Evolutionary conservation across 2,329 filamentous ascomycete genomes (phyloP).

Genomic region (Hysterium pulicare): DNA sequence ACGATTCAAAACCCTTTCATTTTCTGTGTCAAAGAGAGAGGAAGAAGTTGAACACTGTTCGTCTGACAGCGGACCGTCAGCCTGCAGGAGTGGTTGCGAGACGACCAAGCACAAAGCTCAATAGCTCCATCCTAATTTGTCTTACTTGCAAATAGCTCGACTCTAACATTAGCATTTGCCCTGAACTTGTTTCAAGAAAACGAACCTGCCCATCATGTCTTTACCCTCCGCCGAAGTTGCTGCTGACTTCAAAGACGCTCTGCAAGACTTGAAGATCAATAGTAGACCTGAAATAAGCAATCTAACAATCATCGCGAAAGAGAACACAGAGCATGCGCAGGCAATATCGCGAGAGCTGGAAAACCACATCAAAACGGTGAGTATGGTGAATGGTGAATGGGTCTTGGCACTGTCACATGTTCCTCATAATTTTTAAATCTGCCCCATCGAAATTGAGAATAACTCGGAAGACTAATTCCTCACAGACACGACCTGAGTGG

Average conservation of each 20-base stretch:
- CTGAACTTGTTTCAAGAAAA: slow-evolving; percentile 13
- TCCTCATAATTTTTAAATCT: neutral
- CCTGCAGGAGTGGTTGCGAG: slow-evolving; percentile 21
- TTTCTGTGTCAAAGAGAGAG: slow-evolving; percentile 39
- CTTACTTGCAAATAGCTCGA: slow-evolving; percentile 19
- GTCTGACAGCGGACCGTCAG: slow-evolving; percentile 25
- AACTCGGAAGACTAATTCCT: slow-evolving; percentile 37
- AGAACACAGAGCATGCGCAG: slow-evolving; percentile 93
- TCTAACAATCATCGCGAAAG: slow-evolving; percentile 93
- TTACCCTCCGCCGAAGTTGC: slow-evolving; percentile 78
- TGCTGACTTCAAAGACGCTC: slow-evolving; percentile 87
- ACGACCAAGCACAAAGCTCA: slow-evolving; percentile 19
- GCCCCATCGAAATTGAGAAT: neutral
- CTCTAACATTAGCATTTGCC: slow-evolving; percentile 15
- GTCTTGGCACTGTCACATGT: slow-evolving; percentile 1
- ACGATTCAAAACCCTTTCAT: slow-evolving; percentile 43
- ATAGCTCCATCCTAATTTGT: slow-evolving; percentile 16
- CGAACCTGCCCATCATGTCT: slow-evolving; percentile 56
- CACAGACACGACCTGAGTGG: slow-evolving; percentile 77
- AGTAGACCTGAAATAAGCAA: slow-evolving; percentile 96
- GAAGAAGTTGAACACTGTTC: slow-evolving; percentile 39
- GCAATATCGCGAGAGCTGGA: slow-evolving; percentile 88
- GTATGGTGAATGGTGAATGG: slow-evolving; percentile 35
- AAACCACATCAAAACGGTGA: slow-evolving; percentile 92
- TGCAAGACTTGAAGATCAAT: slow-evolving; percentile 88